Percentiles rank a stretch among this genome's conserved stretches.
Evolutionary conservation across 345 rosid species (phyloP).

Genomic region (Eucalyptus dawsonii): DNA sequence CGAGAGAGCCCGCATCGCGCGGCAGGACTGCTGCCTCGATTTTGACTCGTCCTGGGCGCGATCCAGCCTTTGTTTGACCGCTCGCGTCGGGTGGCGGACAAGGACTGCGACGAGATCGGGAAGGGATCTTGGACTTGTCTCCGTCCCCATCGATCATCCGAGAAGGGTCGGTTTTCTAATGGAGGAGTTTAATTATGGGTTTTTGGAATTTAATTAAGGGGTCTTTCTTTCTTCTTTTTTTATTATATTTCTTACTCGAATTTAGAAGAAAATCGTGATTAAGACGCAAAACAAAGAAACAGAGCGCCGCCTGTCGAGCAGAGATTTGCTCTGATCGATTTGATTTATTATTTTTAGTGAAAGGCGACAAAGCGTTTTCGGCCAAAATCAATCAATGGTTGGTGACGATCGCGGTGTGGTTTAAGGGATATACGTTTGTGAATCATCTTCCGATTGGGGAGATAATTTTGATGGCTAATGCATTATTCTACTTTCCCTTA

Average conservation of each 20-base stretch:
- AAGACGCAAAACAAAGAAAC: background rate
- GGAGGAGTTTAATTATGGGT: background rate
- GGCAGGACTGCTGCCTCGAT: background rate
- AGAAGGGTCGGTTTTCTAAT: background rate
- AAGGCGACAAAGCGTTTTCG: background rate
- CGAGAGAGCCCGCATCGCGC: background rate
- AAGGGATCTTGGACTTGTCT: background rate
- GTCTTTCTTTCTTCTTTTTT: background rate
- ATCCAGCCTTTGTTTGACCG: background rate
- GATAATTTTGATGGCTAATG: background rate
- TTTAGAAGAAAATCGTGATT: background rate
- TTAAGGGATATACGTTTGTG: background rate
- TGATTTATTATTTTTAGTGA: background rate
- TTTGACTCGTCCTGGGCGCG: background rate
- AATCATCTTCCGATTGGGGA: background rate
- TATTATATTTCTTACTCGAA: background rate
- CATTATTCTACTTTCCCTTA: background rate
- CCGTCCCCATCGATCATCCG: background rate
- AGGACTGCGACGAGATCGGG: background rate
- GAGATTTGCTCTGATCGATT: background rate
- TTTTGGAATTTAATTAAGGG: background rate
- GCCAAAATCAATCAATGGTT: background rate
- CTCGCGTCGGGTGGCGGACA: background rate
- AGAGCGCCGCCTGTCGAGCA: background rate
- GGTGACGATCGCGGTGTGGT: background rate